phyloP scores from a whole-genome alignment of 257 asterid genomes.

The Gardenia jasminoides region DNA sequence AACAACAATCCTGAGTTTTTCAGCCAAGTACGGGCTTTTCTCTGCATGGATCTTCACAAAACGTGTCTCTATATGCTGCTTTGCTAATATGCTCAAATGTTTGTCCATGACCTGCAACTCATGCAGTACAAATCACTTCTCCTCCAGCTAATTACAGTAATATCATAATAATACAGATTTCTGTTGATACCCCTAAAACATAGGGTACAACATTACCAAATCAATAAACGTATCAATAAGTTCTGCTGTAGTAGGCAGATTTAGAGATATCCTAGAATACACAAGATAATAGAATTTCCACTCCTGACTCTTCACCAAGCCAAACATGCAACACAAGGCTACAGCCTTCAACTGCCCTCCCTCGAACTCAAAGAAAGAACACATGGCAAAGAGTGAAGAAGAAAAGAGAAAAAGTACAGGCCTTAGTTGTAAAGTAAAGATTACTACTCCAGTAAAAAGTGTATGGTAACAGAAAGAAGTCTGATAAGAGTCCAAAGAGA shows the following conservation, averaged over 20 bases:
- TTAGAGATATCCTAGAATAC: background rate
- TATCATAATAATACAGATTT: background rate
- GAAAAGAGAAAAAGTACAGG: background rate
- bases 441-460: background rate
- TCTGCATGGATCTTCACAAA: conserved; percentile 92
- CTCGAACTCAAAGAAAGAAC: background rate
- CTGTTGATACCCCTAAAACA: background rate
- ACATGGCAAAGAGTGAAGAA: background rate
- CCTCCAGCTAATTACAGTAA: background rate
- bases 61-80: conserved; percentile 89
- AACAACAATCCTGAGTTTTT: conserved; percentile 82
- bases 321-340: background rate
- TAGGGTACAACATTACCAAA: background rate
- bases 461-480: too few relatives aligned
- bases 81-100: conserved; percentile 79
- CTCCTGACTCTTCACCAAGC: conserved; percentile 2
- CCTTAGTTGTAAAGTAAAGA: background rate
- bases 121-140: conserved; percentile 8
- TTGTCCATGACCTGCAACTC: conserved; percentile 84
- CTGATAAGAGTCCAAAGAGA: background rate
- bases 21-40: conserved; percentile 85
- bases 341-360: background rate
- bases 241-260: background rate
- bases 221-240: background rate
- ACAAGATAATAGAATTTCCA: background rate